A percentile compares a stretch with the other conserved stretches of the same genome.
These are phyloP conservation scores for Plantago ovata DNA, from an alignment of 257 asterid genomes.

Conservation along the genomic window DNA sequence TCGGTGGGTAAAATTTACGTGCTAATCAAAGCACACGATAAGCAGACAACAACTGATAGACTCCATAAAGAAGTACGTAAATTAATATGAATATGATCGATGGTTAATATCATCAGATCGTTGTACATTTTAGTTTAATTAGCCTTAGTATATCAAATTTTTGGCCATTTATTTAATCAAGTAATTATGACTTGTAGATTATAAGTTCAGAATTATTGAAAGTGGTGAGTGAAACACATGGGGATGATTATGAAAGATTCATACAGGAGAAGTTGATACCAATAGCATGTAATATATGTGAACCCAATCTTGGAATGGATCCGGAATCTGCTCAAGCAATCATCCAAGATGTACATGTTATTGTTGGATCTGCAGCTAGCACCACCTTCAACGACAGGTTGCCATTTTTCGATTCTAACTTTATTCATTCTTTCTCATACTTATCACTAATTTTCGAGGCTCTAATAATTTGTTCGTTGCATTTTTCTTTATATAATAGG, in stretches of 20 bases:
- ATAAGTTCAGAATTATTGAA: constrained; percentile 27
- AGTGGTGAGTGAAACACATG: constrained; percentile 20
- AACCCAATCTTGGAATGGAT: constrained; percentile 33
- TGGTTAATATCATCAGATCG: too few species aligned
- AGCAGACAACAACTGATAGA: constrained; percentile 27
- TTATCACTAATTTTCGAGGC: too few species aligned
- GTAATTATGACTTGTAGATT: constrained; percentile 13
- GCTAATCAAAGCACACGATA: constrained; percentile 23
- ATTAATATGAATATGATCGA: not conserved
- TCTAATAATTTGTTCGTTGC: too few species aligned
- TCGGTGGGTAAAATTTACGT: constrained; percentile 27
- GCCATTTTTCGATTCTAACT: too few species aligned
- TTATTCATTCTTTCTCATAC: too few species aligned
- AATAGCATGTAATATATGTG: constrained; percentile 28
- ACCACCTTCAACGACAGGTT: constrained; percentile 36
- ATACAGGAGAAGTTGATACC: constrained; percentile 27
- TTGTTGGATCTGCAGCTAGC: constrained; percentile 30
- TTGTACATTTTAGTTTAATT: too few species aligned
- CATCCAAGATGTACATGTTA: constrained; percentile 24
- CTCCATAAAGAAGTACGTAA: constrained; percentile 22
- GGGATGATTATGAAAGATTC: constrained; percentile 23
- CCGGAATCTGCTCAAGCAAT: not conserved
- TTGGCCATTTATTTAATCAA: too few species aligned
- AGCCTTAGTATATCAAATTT: too few species aligned
- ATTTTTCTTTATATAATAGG: constrained; percentile 27